Conservation (phyloP, 2,329 filamentous ascomycete species). For the Pseudopyricularia cyperi region DNA sequence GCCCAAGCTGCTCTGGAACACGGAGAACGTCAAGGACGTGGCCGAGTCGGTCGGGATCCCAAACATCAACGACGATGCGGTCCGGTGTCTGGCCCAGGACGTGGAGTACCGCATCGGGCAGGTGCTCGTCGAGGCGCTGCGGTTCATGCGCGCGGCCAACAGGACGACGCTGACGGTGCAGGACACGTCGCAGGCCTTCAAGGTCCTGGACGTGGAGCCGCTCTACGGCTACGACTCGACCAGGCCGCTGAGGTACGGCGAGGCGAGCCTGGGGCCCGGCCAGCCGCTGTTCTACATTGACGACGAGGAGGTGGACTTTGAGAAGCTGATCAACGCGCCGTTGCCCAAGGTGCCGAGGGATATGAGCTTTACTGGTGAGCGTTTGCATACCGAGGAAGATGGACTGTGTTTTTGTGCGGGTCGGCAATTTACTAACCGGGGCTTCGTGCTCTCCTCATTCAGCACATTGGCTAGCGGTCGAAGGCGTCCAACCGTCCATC, state of each 20-base stretch:
- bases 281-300: constrained; percentile 96
- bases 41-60: constrained; percentile 89
- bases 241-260: constrained; percentile 76
- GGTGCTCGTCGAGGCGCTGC: constrained; percentile 84
- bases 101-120: constrained; percentile 92
- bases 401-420: not conserved
- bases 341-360: constrained; percentile 90
- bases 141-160: constrained; percentile 87
- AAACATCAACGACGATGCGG: constrained; percentile 69
- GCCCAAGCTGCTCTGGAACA: constrained; percentile 72
- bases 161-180: constrained; percentile 79
- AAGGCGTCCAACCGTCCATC: constrained; percentile 93
- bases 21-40: constrained; percentile 89
- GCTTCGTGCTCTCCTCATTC: constrained; percentile 1
- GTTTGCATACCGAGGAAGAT: not conserved
- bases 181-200: constrained; percentile 77
- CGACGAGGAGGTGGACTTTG: constrained; percentile 96
- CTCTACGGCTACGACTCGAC: constrained; percentile 94
- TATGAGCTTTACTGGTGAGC: constrained; percentile 74
- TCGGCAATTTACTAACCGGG: not conserved
- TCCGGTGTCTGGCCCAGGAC: constrained; percentile 79
- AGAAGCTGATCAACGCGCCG: constrained; percentile 95
- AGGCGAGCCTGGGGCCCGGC: constrained; percentile 83
- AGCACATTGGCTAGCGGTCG: constrained; percentile 96
- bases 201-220: constrained; percentile 82